Conservation (phyloP, 2,329 filamentous ascomycete species). For the Cytospora piceae region DNA sequence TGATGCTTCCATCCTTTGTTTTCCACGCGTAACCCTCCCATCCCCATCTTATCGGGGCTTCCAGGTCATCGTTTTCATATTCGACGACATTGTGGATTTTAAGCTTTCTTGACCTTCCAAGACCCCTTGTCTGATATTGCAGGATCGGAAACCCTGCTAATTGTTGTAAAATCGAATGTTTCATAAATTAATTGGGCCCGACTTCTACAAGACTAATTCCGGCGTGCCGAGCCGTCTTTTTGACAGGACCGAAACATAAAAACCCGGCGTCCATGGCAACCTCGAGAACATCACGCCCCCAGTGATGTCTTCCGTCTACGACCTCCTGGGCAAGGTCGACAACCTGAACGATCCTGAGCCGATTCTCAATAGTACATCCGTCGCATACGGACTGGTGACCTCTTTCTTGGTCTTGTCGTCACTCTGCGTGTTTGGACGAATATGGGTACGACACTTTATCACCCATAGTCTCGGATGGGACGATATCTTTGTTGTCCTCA, state of each 20-base stretch:
- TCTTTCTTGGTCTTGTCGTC: conserved; percentile 30
- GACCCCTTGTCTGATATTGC: too few species aligned
- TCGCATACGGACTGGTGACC: conserved; percentile 30
- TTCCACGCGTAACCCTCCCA: too few species aligned
- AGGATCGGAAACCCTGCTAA: too few species aligned
- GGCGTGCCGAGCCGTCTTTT: background rate
- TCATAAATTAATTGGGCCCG: too few species aligned
- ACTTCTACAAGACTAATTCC: background rate
- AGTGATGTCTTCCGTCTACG: conserved; percentile 30
- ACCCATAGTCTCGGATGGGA: conserved; percentile 30
- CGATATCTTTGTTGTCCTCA: conserved; percentile 31
- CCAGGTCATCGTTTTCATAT: too few species aligned
- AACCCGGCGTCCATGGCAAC: conserved; percentile 13
- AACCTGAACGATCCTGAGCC: conserved; percentile 32
- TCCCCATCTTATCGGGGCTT: background rate
- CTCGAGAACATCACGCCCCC: background rate
- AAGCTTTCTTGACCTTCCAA: too few species aligned
- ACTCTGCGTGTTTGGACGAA: conserved; percentile 29
- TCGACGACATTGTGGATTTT: too few species aligned
- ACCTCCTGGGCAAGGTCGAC: conserved; percentile 31
- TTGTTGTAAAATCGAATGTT: too few species aligned
- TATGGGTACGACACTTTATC: conserved; percentile 31
- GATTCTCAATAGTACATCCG: conserved; percentile 24
- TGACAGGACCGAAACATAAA: conserved; percentile 5
- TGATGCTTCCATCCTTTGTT: background rate